Percentiles rank a stretch among this genome's conserved stretches.
Conservation (phyloP, 345 rosid genomes). For the Stellera chamaejasme region DNA sequence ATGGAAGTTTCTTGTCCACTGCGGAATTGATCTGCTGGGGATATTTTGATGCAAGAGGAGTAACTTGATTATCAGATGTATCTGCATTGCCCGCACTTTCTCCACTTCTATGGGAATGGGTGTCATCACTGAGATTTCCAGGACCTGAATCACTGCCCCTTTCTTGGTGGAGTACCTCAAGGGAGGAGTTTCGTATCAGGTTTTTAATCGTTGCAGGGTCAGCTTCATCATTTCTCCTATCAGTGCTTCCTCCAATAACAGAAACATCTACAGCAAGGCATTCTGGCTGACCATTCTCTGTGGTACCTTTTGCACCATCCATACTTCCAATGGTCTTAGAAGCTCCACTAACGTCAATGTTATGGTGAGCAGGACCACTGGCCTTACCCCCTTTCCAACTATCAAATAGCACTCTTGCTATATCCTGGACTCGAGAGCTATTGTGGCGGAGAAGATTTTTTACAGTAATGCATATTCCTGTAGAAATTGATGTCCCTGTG, state of each 20-base stretch:
- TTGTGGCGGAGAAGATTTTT: slow-evolving; percentile 58
- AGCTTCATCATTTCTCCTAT: slow-evolving; percentile 26
- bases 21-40: slow-evolving; percentile 34
- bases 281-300: slow-evolving; percentile 26
- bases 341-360: slow-evolving; percentile 22
- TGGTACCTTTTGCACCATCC: slow-evolving; percentile 15
- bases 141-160: slow-evolving; percentile 25
- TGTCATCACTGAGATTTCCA: slow-evolving; percentile 24
- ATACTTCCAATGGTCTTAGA: slow-evolving; percentile 21
- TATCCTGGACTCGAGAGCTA: slow-evolving; percentile 55
- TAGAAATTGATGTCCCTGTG: slow-evolving; percentile 51
- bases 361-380: slow-evolving; percentile 20
- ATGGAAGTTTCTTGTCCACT: slow-evolving; percentile 24
- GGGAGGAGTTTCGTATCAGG: slow-evolving; percentile 24
- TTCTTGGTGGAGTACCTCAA: slow-evolving; percentile 29
- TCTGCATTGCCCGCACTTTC: slow-evolving; percentile 23
- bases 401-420: slow-evolving; percentile 51
- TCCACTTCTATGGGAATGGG: slow-evolving; percentile 12
- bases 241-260: slow-evolving; percentile 24
- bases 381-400: slow-evolving; percentile 44
- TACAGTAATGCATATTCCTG: slow-evolving; percentile 65
- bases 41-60: slow-evolving; percentile 21
- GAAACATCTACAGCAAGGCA: slow-evolving; percentile 27
- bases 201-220: slow-evolving; percentile 26
- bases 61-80: slow-evolving; percentile 25